Base-by-base conservation (phyloP, 192 early-diverging fungal genomes). In the Linnemannia zychae region DNA sequence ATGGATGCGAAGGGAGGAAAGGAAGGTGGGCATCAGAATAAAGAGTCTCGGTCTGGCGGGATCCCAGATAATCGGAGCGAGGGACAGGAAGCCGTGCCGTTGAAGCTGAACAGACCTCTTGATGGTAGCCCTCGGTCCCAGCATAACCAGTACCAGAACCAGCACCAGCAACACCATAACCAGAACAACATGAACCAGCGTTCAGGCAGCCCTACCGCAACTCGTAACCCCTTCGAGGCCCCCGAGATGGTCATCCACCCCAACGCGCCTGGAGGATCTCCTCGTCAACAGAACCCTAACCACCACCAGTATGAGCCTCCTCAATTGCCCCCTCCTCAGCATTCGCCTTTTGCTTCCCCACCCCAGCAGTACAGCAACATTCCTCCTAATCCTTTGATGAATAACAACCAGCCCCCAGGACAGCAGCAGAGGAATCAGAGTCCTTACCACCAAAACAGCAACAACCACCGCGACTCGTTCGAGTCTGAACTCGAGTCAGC, bases 11-110 rank as follows among this genome's bases (percentile, higher is more conserved):
- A 46, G 34, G 49, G 38, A 6, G 57, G 53, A 49, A 78, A 78
- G 53, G 77, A 84, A 47, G 67, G 57, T 3, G 46, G 52, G 38
- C 34, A 75, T 49, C 71, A 78, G 72, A 76, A 79, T 47, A 79
- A 84, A 46, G 82, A 79, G 73, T 84, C 81, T 71, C 81, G 47
- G 74, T n/a, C 66, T 0, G 81, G 81, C 13, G 75, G 81, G n/a
- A 50, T 37, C 24, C 37, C 24, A 12, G 63, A 34, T 33, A 71
- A 71, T 48, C 57, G 52, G 15, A 53, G 65, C 22, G 74, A 70
- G 11, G 57, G 57, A n/a, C 57, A 31, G 72, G 76, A 74, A 9
- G 38, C 49, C 7, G 36, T 74, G n/a, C 81, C 75, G 20, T 28
- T 74, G 49, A 63, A 48, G 57, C 71, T 36, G 33, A 48, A 46